Evolutionary conservation across 345 rosid genomes (phyloP).

Genomic region (Erucastrum elatum): DNA sequence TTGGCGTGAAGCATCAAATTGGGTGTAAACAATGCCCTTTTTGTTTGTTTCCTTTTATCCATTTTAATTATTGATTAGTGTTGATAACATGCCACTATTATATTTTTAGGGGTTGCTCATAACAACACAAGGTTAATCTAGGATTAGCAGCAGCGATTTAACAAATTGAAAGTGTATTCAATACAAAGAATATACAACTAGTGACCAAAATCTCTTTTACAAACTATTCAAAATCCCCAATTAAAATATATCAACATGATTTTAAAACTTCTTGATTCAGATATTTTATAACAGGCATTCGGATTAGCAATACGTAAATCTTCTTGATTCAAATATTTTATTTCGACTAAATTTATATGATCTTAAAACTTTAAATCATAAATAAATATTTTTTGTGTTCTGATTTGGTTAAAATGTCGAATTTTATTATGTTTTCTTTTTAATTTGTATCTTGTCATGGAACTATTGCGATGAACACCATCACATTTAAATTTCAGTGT

Average conservation of each 20-base stretch:
- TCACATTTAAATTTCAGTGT: not conserved
- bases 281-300: not conserved
- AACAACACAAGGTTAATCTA: not conserved
- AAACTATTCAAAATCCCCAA: not conserved
- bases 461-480: not conserved
- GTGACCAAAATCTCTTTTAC: not conserved
- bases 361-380: not conserved
- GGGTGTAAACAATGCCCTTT: slow-evolving; percentile 26
- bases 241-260: not conserved
- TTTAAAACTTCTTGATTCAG: no score
- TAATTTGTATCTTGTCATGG: not conserved
- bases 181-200: not conserved
- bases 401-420: not conserved
- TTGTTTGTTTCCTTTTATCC: slow-evolving; percentile 37
- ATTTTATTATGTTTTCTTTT: not conserved
- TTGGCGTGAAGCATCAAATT: slow-evolving; percentile 40
- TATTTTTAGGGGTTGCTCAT: not conserved
- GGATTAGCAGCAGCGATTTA: not conserved
- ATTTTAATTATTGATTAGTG: slow-evolving; percentile 18
- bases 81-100: not conserved
- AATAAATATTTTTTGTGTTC: not conserved
- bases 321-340: not conserved
- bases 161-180: not conserved
- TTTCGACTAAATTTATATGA: not conserved
- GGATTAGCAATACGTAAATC: not conserved